phyloP scores from a whole-genome alignment of 352 stramenopile genomes.

The Pythium aphanidermatum region DNA sequence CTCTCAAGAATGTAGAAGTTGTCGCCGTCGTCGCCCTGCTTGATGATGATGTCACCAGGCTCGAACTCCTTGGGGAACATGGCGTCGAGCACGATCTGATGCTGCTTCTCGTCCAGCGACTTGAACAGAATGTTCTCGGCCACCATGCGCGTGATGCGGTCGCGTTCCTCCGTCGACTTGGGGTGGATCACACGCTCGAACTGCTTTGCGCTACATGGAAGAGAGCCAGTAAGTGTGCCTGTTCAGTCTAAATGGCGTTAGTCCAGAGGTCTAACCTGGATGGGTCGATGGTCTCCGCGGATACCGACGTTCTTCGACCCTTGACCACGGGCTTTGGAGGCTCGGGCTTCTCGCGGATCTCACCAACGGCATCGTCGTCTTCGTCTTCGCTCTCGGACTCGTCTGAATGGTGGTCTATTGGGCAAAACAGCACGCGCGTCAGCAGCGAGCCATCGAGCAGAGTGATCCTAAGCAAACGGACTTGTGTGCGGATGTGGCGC shows the following conservation, averaged over 20 bases:
- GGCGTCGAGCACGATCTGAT: constrained; percentile 79
- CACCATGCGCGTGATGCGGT: constrained; percentile 77
- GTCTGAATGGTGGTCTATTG: constrained; percentile 63
- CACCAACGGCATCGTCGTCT: constrained; percentile 78
- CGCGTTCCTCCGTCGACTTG: constrained; percentile 76
- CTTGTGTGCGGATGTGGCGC: constrained; percentile 23
- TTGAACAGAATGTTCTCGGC: constrained; percentile 89
- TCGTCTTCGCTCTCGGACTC: constrained; percentile 86
- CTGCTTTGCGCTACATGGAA: constrained; percentile 47
- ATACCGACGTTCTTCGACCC: constrained; percentile 85
- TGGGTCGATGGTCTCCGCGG: constrained; percentile 81
- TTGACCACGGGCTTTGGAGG: constrained; percentile 67
- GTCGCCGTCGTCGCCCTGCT: constrained; percentile 88
- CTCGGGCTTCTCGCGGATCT: constrained; percentile 63
- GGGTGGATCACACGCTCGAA: constrained; percentile 79
- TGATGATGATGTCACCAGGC: constrained; percentile 77
- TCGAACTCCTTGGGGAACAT: constrained; percentile 86
- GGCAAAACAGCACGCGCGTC: not conserved
- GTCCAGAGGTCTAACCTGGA: too few relatives aligned
- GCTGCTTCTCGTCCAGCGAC: constrained; percentile 84
- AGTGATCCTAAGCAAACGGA: constrained; percentile 5
- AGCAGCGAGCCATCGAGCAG: not conserved
- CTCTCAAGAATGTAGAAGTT: constrained; percentile 95
- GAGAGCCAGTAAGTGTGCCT: not conserved
- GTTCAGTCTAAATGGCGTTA: too few relatives aligned